Conservation (phyloP, 2,329 filamentous ascomycete genomes). For the Endothia cerciana region DNA sequence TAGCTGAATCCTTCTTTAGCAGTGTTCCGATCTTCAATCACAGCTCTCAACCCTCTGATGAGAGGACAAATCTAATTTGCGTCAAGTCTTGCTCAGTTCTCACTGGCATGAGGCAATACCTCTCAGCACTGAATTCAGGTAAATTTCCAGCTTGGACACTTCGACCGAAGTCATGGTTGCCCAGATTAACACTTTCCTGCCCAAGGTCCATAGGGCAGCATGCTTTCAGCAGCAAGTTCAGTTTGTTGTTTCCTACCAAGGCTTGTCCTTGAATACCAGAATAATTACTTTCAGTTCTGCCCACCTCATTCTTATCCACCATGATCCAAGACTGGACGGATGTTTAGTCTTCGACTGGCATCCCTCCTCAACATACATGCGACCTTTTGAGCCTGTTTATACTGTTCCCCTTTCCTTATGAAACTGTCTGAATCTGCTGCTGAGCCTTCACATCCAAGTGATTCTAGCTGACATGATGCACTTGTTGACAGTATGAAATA, state of each 20-base stretch:
- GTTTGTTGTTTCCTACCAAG: too few species aligned
- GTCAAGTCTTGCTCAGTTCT: too few species aligned
- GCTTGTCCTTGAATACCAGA: too few species aligned
- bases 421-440: not conserved
- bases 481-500: constrained; percentile 30
- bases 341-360: not conserved
- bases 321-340: not conserved
- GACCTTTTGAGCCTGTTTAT: not conserved
- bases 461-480: constrained; percentile 36
- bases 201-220: not conserved
- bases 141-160: too few species aligned
- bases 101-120: too few species aligned
- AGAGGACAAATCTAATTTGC: too few species aligned
- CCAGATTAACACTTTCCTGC: not conserved
- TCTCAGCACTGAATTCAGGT: too few species aligned
- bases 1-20: too few species aligned
- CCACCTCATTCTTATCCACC: not conserved
- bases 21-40: too few species aligned
- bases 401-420: not conserved
- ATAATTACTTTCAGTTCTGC: not conserved
- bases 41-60: too few species aligned
- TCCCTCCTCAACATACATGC: not conserved
- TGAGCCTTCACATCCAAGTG: constrained; percentile 3
- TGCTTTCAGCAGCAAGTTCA: not conserved
- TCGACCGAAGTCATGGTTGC: too few species aligned